Base-by-base conservation (phyloP, 768 basidiomycete genomes). In the Hygrocybe punicea region DNA sequence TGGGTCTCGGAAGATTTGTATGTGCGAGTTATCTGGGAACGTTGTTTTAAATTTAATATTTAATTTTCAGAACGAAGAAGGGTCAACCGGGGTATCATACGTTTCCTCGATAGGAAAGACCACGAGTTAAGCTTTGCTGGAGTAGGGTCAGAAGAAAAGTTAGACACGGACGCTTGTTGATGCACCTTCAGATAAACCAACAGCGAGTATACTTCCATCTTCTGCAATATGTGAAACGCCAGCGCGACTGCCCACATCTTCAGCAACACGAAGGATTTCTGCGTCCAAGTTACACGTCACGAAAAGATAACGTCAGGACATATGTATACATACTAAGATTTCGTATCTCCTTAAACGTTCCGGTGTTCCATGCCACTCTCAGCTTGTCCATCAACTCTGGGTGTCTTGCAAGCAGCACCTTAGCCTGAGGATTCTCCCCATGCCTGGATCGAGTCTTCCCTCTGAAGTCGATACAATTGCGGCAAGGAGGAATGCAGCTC, bases 1-100 rank as follows among this genome's bases (percentile, higher is more conserved):
- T 97, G 84, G 80, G 67, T 84, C 24, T 87, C 84, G 19, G 84
- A 88, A 16, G 86, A 86, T n/a, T n/a, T n/a, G n/a, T n/a, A n/a
- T n/a, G n/a, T n/a, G n/a, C n/a, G n/a, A n/a, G n/a, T n/a, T n/a
- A n/a, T n/a, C n/a, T n/a, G n/a, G n/a, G n/a, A n/a, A n/a, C n/a
- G n/a, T n/a, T n/a, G n/a, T n/a, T n/a, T n/a, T n/a, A n/a, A n/a
- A n/a, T n/a, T n/a, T n/a, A n/a, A n/a, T n/a, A n/a, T n/a, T n/a
- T n/a, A n/a, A n/a, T n/a, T n/a, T n/a, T n/a, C n/a, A n/a, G n/a
- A n/a, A n/a, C n/a, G n/a, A n/a, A n/a, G n/a, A n/a, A n/a, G n/a
- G n/a, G n/a, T n/a, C n/a, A n/a, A n/a, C n/a, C n/a, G n/a, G n/a
- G n/a, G n/a, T n/a, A n/a, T n/a, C n/a, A n/a, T n/a, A 23, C 45